Percentiles rank a stretch among this genome's conserved stretches.
Evolutionary conservation across 176 grass and related monocot genomes (phyloP).

Genomic region (Oryza glumipatula): DNA sequence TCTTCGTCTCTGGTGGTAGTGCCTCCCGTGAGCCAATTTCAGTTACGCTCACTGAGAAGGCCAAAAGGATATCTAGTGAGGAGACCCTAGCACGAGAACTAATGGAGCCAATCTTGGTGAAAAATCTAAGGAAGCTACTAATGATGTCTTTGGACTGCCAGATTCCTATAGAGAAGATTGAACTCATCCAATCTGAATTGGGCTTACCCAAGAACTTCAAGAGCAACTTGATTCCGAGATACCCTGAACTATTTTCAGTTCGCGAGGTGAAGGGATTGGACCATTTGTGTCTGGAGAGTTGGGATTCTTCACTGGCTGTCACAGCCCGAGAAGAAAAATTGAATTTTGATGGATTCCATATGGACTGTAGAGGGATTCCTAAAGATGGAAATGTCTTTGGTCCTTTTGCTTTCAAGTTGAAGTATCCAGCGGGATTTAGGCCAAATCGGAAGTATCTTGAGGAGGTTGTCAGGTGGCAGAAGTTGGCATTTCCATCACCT

Average conservation of each 20-base stretch:
- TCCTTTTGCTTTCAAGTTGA: slow-evolving; percentile 85
- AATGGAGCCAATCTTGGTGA: slow-evolving; percentile 84
- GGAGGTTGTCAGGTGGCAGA: slow-evolving; percentile 87
- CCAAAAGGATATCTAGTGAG: slow-evolving; percentile 60
- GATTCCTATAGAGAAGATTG: slow-evolving; percentile 76
- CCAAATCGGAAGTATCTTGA: slow-evolving; percentile 81
- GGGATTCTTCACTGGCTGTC: slow-evolving; percentile 82
- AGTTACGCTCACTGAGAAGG: slow-evolving; percentile 78
- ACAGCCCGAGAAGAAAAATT: slow-evolving; percentile 72
- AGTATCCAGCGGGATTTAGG: slow-evolving; percentile 81
- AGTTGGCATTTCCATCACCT: slow-evolving; percentile 86
- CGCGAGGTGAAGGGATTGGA: slow-evolving; percentile 55
- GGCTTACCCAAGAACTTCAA: slow-evolving; percentile 70
- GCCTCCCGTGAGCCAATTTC: slow-evolving; percentile 53
- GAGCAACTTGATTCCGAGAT: slow-evolving; percentile 62
- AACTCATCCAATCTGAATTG: slow-evolving; percentile 77
- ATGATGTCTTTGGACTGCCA: slow-evolving; percentile 94
- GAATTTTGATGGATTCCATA: slow-evolving; percentile 48
- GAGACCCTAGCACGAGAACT: slow-evolving; percentile 52
- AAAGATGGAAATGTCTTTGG: slow-evolving; percentile 85
- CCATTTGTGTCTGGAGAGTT: slow-evolving; percentile 70
- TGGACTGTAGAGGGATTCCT: slow-evolving; percentile 58
- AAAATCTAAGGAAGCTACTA: slow-evolving; percentile 70
- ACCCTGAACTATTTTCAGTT: slow-evolving; percentile 70
- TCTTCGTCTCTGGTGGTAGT: slow-evolving; percentile 64